Conservation (phyloP, 768 basidiomycete species). For the Boletus reticulatus region DNA sequence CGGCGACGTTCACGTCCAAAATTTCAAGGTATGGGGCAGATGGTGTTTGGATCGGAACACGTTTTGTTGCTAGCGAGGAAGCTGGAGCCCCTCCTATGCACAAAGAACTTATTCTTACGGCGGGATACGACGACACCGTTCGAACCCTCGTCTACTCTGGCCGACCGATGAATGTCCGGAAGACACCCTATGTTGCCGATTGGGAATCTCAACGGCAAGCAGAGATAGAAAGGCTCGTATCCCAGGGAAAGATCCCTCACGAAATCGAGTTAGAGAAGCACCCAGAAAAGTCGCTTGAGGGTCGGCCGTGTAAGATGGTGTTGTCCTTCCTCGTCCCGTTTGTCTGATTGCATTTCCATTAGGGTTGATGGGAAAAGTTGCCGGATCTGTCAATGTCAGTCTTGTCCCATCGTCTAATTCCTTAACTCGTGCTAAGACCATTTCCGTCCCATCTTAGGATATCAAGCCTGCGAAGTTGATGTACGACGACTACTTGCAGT, state of each 20-base stretch:
- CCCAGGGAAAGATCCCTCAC: slow-evolving; percentile 71
- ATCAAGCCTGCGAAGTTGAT: slow-evolving; percentile 85
- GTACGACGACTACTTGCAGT: slow-evolving; percentile 38
- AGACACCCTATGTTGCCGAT: slow-evolving; percentile 73
- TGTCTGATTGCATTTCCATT: not conserved
- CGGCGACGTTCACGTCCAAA: not conserved
- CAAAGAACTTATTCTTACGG: slow-evolving; percentile 63
- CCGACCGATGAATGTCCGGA: slow-evolving; percentile 78
- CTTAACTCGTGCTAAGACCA: not conserved
- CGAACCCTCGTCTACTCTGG: slow-evolving; percentile 76
- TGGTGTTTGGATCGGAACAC: slow-evolving; percentile 87
- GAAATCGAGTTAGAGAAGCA: slow-evolving; percentile 66
- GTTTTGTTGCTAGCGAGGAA: slow-evolving; percentile 80
- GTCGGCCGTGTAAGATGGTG: slow-evolving; percentile 52
- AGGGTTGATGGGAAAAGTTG: slow-evolving; percentile 83
- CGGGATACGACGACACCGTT: slow-evolving; percentile 72
- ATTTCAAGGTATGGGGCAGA: slow-evolving; percentile 68
- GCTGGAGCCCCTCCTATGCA: slow-evolving; percentile 75
- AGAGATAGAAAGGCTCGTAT: slow-evolving; percentile 58
- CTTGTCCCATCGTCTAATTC: not conserved
- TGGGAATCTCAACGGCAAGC: slow-evolving; percentile 66
- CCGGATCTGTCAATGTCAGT: slow-evolving; percentile 62
- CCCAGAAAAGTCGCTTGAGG: slow-evolving; percentile 63
- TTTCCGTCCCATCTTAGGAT: slow-evolving; percentile 40
- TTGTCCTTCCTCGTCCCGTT: not conserved